phyloP scores from a whole-genome alignment of 2,329 filamentous ascomycete species.

The Fusarium nelsonii region DNA sequence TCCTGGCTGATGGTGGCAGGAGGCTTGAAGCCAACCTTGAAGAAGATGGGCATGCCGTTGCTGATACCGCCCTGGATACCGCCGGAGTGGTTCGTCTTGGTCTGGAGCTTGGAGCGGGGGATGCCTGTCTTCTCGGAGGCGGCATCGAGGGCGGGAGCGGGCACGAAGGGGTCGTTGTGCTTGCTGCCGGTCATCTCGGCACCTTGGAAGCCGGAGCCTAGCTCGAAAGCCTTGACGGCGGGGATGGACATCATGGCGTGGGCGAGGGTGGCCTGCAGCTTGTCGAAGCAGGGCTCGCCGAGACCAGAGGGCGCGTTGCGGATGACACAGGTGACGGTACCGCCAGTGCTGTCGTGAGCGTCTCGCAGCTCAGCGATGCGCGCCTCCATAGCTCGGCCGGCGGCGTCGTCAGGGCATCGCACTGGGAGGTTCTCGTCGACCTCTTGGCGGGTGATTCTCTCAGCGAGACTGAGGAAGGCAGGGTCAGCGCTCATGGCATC shows the following conservation, averaged over 20 bases:
- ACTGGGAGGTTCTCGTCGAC: constrained; percentile 90
- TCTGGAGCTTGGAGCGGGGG: constrained; percentile 69
- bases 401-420: constrained; percentile 80
- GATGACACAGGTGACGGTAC: constrained; percentile 94
- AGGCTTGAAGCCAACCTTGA: constrained; percentile 94
- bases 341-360: constrained; percentile 88
- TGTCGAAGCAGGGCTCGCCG: constrained; percentile 95
- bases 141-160: constrained; percentile 57
- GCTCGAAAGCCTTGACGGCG: constrained; percentile 94
- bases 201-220: constrained; percentile 92
- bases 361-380: constrained; percentile 83
- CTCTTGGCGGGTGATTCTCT: constrained; percentile 63
- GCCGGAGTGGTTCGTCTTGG: constrained; percentile 94
- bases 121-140: constrained; percentile 60
- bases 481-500: constrained; percentile 77
- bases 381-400: constrained; percentile 78
- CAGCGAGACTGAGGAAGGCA: constrained; percentile 79
- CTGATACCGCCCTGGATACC: constrained; percentile 96
- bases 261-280: constrained; percentile 89
- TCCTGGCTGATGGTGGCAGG: constrained; percentile 92
- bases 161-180: constrained; percentile 81
- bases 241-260: constrained; percentile 97
- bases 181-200: constrained; percentile 87
- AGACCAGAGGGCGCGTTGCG: constrained; percentile 86
- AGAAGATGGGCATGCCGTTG: constrained; percentile 94